phyloP scores from a whole-genome alignment of 805 yeast species.

The Ascoidea rubescens region DNA sequence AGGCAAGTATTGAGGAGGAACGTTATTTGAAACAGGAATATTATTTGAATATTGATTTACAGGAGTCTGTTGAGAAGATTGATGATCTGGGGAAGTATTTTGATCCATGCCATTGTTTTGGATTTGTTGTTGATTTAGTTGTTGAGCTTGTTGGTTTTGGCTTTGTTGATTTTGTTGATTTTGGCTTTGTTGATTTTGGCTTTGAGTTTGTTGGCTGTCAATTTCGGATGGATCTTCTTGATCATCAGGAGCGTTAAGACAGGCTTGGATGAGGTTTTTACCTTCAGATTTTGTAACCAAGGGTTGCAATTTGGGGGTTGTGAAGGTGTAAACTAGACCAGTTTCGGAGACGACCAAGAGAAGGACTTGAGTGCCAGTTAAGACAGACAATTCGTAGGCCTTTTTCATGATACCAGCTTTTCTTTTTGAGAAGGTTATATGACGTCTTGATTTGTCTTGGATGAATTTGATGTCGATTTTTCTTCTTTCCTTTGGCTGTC shows the following conservation, averaged over 20 bases:
- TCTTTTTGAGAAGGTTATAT: slow-evolving; percentile 94
- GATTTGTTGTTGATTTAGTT: slow-evolving; percentile 18
- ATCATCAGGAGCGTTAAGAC: slow-evolving; percentile 93
- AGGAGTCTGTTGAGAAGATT: slow-evolving; percentile 16
- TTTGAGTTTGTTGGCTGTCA: slow-evolving; percentile 28
- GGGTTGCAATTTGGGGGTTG: slow-evolving; percentile 98
- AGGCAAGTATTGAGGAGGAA: not conserved
- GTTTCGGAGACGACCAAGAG: slow-evolving; percentile 93
- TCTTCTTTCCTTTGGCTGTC: slow-evolving; percentile 42
- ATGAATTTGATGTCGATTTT: slow-evolving; percentile 95
- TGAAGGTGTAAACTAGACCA: slow-evolving; percentile 95
- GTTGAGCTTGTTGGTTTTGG: slow-evolving; percentile 20
- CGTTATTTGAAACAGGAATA: not conserved
- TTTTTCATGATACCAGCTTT: slow-evolving; percentile 99
- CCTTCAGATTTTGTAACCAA: slow-evolving; percentile 96
- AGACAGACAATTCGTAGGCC: slow-evolving; percentile 93
- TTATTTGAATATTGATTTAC: slow-evolving; percentile 7
- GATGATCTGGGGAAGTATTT: not conserved
- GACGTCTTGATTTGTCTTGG: slow-evolving; percentile 95
- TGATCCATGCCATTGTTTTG: slow-evolving; percentile 17
- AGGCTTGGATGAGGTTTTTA: slow-evolving; percentile 90
- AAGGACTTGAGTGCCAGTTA: slow-evolving; percentile 95
- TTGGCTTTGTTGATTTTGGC: slow-evolving; percentile 18
- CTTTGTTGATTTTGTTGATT: slow-evolving; percentile 18
- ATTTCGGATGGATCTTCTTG: slow-evolving; percentile 54